Evolutionary conservation across 1,139 yeast species (phyloP), one percentile per base, ranked within the genome.

Genomic region (Sugiyamaella japonica): DNA sequence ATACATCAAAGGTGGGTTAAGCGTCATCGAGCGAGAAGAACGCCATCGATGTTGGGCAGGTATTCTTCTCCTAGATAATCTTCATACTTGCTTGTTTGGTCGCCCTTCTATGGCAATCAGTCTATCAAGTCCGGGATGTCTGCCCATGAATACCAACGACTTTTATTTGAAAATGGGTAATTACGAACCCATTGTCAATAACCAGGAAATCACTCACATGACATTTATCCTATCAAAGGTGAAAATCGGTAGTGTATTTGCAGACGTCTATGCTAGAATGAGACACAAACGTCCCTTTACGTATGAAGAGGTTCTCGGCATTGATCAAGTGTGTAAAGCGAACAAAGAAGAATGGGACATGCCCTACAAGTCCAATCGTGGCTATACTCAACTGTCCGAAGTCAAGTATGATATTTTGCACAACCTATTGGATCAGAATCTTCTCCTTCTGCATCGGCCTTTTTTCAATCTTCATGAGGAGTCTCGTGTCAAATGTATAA

Each of bases 41-140:
- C 53, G 58, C 2, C 54, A 49, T 23, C 46, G 58, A 9, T 55
- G 58, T 15, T 55, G 58, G 58, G 58, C 56, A 17, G 55, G 56
- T 5, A 49, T 55, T 29, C 42, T 55, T 36, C 37, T 52, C 25
- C 17, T 55, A 16, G 58, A 55, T 16, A 52, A 52, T 23, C 41
- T 55, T 28, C 56, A 47, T 13, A 16, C 48, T 2, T 55, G 58
- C 16, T 37, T 55, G 31, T 55, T 55, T 49, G 58, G 58, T 39
- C 55, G 58, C 12, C 58, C 58, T 8, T 34, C 54, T 17, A 13
- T 55, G 28, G 48, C 53, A n/a, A 36, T 31, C n/a, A 38, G 39
- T 36, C 36, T 39, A 13, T 38, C 44, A 29, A 45, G 38, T 28
- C 43, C 52, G 25, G 41, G 43, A 42, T 29, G 49, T 7, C 20